A percentile compares a stretch with the other conserved stretches of the same genome.
These are phyloP conservation scores for Leccinum truebloodii DNA, from an alignment of 768 basidiomycete genomes.

Conservation along the genomic window DNA sequence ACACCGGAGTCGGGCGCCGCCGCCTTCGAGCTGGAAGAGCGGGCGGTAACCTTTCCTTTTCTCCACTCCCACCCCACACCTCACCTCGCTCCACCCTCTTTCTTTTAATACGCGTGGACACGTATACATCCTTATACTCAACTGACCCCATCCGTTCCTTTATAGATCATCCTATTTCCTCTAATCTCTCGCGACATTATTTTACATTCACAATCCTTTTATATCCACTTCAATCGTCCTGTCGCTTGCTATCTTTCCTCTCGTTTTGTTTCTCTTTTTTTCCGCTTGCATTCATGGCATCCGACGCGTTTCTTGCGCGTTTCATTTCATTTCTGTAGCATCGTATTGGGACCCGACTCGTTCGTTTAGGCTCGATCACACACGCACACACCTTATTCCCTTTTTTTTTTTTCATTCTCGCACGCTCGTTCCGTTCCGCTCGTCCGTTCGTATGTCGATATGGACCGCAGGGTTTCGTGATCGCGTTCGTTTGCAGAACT, in stretches of 20 bases:
- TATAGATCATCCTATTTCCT: constrained; percentile 8
- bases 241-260: constrained; percentile 3
- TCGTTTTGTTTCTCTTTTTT: background rate
- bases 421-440: too few species aligned
- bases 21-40: constrained; percentile 66
- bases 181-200: constrained; percentile 12
- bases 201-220: constrained; percentile 6
- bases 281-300: constrained; percentile 4
- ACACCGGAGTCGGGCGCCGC: constrained; percentile 38
- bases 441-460: too few species aligned
- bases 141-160: constrained; percentile 12
- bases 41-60: constrained; percentile 12
- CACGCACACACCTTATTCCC: background rate
- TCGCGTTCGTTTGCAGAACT: background rate
- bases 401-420: background rate
- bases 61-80: background rate
- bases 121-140: background rate
- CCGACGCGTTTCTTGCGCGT: background rate
- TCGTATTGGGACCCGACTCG: constrained; percentile 17
- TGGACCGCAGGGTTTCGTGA: background rate
- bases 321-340: constrained; percentile 9
- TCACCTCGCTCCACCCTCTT: background rate
- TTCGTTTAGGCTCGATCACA: constrained; percentile 1
- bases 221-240: constrained; percentile 12
- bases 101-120: background rate